Evolutionary conservation across 208 protist genomes (phyloP), one percentile per base, ranked within the genome.

Genomic region (Acanthamoeba sp.): DNA sequence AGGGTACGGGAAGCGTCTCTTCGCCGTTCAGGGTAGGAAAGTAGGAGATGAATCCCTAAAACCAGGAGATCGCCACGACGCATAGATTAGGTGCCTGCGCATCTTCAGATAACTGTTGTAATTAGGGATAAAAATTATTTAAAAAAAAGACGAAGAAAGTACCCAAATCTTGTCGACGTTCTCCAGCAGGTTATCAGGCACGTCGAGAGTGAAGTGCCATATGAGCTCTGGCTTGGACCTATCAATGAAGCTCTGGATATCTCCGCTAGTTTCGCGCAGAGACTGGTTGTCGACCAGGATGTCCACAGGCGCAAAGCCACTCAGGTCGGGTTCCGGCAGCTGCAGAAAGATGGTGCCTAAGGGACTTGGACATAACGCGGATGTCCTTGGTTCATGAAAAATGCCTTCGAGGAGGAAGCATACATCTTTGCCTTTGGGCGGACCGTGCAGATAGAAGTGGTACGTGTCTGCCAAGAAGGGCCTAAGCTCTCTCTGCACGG

Each of bases 161-260:
- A 85, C 76, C 76, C 76, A 85, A 16, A 85, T 85, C 42, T 36
- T 55, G 45, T 57, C 45, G 5, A 85, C 76, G 22, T 42, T 42
- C 16, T 4, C 40, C 0, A 85, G 45, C 9, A 85, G 76, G 42
- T 34, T 38, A 42, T 27, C 45, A 2, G 76, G 76, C 1, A 85
- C 42, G 2, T 85, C 32, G n/a, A 85, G 34, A 2, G 3, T 7
- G 42, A 85, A 85, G 9, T 24, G 42, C 76, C 76, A 85, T 1
- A 85, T 85, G 42, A 55, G 76, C 3, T 85, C 45, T 0, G 76
- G 42, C 20, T 3, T 57, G 27, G 76, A 38, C 32, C 22, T 24
- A n/a, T 85, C 76, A 42, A 85, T 85, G n/a, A 85, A 85, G 40
- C 3, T 27, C n/a, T 85, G 55, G 76, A 85, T 57, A n/a, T 85